Evolutionary conservation across 768 basidiomycete species (phyloP).

Genomic region (Kwoniella dendrophila): DNA sequence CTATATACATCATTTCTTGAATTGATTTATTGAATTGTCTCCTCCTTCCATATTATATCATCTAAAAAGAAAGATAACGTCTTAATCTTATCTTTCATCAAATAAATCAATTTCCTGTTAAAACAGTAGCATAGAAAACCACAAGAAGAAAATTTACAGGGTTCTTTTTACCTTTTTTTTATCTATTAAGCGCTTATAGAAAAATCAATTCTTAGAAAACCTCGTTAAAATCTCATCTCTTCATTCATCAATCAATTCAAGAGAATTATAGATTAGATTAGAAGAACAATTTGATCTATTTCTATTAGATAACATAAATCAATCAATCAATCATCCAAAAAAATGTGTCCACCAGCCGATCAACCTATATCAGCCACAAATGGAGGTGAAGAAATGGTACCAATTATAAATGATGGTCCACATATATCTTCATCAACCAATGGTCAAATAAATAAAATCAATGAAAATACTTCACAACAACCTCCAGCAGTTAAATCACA

Average conservation of each 20-base stretch:
- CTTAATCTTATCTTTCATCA: too few species aligned
- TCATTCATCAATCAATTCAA: background rate
- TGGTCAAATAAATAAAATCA: slow-evolving; percentile 33
- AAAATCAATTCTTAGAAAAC: background rate
- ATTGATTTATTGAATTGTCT: too few species aligned
- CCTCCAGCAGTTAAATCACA: slow-evolving; percentile 47
- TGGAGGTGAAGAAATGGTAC: slow-evolving; percentile 66
- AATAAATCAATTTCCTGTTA: too few species aligned
- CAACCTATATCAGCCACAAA: slow-evolving; percentile 24
- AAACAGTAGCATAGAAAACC: too few species aligned
- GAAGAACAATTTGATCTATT: too few species aligned
- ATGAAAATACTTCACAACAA: slow-evolving; percentile 16
- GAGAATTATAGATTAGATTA: too few species aligned
- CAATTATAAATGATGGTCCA: slow-evolving; percentile 61
- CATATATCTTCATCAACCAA: slow-evolving; percentile 42
- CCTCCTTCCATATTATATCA: too few species aligned
- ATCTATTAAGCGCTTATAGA: slow-evolving; percentile 3
- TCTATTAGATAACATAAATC: background rate
- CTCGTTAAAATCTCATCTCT: background rate
- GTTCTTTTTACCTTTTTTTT: too few species aligned
- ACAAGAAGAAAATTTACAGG: too few species aligned
- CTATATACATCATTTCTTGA: too few species aligned
- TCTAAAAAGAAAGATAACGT: too few species aligned
- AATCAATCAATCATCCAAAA: background rate
- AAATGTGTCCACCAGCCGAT: slow-evolving; percentile 46